Conservation (phyloP, 345 rosid genomes). For the Linum usitatissimum region DNA sequence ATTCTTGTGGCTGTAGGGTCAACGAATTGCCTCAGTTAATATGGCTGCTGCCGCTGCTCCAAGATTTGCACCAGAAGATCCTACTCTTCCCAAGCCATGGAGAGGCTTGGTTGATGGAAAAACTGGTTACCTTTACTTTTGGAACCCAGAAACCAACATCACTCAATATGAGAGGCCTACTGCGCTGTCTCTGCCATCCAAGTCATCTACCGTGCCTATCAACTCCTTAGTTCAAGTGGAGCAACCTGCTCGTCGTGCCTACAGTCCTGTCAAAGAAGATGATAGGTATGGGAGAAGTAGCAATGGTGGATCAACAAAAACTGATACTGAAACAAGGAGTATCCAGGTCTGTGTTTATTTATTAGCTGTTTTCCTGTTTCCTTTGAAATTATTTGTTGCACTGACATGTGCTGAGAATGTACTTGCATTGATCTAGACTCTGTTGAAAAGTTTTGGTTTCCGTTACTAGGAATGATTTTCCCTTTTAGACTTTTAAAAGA, state of each 20-base stretch:
- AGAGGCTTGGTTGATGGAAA: conserved; percentile 85
- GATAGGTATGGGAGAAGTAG: conserved; percentile 37
- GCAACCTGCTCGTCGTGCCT: conserved; percentile 31
- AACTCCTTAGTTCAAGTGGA: conserved; percentile 59
- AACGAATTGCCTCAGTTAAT: background rate
- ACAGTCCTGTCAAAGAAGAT: conserved; percentile 43
- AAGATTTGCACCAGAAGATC: conserved; percentile 85
- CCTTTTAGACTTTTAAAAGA: background rate
- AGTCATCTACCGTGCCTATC: conserved; percentile 28
- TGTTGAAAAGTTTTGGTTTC: conserved; percentile 1
- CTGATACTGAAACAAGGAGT: conserved; percentile 31
- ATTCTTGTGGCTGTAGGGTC: background rate
- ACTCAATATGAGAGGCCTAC: conserved; percentile 86
- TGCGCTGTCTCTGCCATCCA: conserved; percentile 16
- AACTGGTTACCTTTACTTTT: conserved; percentile 83
- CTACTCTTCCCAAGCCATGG: conserved; percentile 96
- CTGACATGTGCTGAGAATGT: background rate
- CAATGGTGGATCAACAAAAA: conserved; percentile 27
- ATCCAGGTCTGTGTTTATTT: conserved; percentile 35
- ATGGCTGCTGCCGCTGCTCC: conserved; percentile 50
- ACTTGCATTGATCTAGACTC: background rate
- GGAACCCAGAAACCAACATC: conserved; percentile 95
- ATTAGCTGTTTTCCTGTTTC: background rate
- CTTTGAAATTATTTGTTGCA: background rate
- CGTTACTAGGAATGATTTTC: background rate